Evolutionary conservation across 2,329 filamentous ascomycete species (phyloP), one percentile per base, ranked within the genome.

Genomic region (Ceratocystis eucalypticola): DNA sequence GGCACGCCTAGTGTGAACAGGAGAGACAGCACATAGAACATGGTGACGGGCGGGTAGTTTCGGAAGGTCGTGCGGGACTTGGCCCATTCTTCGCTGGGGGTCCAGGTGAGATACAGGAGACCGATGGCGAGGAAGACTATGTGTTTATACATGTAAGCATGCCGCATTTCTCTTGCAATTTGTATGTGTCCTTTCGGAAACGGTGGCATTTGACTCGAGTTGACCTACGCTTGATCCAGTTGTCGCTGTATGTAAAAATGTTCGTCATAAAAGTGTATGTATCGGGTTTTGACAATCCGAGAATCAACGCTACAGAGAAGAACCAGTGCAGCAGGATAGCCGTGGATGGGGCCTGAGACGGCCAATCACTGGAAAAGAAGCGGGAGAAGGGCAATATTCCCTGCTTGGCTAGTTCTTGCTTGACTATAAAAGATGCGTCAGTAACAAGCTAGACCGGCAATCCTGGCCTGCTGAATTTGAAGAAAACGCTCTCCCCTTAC

Each of bases 281-380:
- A 61, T 67, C 66, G 17, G 55, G 22, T 25, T 62, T 62, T 6
- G 66, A 53, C 1, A 46, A 55, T 7, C 45, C 57, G n/a, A 67
- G 48, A 53, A 67, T 65, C 28, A 67, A 62, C 12, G 57, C 48
- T 4, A 67, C 33, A 7, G 66, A 67, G 41, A 67, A 67, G 5
- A 62, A 6, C 66, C 66, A 67, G 57, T 67, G 66, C 17, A 67
- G 30, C 20, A 67, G 22, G 46, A 67, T 67, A 33, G 66, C 53
- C 1, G 62, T 65, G 12, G 66, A 57, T 28, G 66, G 66, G 17
- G 66, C 66, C 8, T 86, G 87, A 69, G 85, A 87, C 0, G 87
- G 87, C 74, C 81, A 83, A 71, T 85, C 86, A 2, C 84, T 88
- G 0, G 86, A 86, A 83, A 84, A 89, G 72, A 89, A 82, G 1